Evolutionary conservation across 2,329 filamentous ascomycete genomes (phyloP).

Genomic region (Ascochyta lentis): DNA sequence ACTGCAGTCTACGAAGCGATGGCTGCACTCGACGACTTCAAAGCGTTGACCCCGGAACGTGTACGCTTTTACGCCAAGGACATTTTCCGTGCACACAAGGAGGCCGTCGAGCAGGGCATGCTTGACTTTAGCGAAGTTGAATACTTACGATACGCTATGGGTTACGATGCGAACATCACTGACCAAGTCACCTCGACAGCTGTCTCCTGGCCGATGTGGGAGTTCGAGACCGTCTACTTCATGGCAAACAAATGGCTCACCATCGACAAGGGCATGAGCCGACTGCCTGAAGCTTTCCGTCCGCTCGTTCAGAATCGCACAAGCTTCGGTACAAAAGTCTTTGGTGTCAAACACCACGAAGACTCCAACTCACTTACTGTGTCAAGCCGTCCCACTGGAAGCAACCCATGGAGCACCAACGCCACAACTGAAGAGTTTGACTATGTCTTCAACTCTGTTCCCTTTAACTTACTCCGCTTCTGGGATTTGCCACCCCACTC

Average conservation of each 20-base stretch:
- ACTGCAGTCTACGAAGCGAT: slow-evolving; percentile 21
- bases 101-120: slow-evolving; percentile 58
- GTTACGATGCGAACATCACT: slow-evolving; percentile 60
- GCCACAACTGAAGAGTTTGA: slow-evolving; percentile 61
- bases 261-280: slow-evolving; percentile 64
- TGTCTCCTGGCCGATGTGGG: slow-evolving; percentile 55
- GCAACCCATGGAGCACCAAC: slow-evolving; percentile 47
- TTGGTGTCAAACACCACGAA: slow-evolving; percentile 60
- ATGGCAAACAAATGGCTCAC: slow-evolving; percentile 63
- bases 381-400: slow-evolving; percentile 54
- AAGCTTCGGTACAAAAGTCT: slow-evolving; percentile 61
- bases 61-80: slow-evolving; percentile 51
- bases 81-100: slow-evolving; percentile 59
- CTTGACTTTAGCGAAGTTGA: slow-evolving; percentile 69
- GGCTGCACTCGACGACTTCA: slow-evolving; percentile 22
- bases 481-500: slow-evolving; percentile 63
- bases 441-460: slow-evolving; percentile 67
- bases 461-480: slow-evolving; percentile 66
- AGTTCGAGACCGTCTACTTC: slow-evolving; percentile 62
- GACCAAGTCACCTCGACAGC: slow-evolving; percentile 44
- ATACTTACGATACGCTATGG: slow-evolving; percentile 64
- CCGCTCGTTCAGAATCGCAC: slow-evolving; percentile 64
- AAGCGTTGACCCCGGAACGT: slow-evolving; percentile 13
- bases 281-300: slow-evolving; percentile 65
- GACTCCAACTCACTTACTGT: slow-evolving; percentile 60